Base-by-base conservation (phyloP, 225 moss, liverwort and hornwort species). In the Lunularia cruciata region DNA sequence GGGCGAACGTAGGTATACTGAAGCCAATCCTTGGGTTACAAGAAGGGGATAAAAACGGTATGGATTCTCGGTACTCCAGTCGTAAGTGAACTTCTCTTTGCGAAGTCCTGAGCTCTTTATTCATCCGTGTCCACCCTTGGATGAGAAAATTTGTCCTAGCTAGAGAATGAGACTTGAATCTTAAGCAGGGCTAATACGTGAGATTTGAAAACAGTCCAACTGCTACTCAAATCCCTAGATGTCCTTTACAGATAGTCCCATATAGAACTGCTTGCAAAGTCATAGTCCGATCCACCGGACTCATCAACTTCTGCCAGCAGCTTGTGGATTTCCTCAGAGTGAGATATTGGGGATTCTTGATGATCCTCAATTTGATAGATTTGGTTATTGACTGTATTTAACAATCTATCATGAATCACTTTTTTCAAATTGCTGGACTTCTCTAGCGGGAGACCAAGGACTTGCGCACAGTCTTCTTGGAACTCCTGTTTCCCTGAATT, bases 401-500 rank as follows among this genome's bases (percentile, higher is more conserved):
- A 63, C 51, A 78, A 49, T 65, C 65, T 73, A 22, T 48, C 27
- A 8, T 69, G 22, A 30, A 78, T 39, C n/a, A 69, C 49, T 42
- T 51, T 25, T 39, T 52, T 59, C 63, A 65, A n/a, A 3, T 1
- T 52, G 31, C 60, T 47, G 7, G 19, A 14, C 4, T 37, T 63
- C 42, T 26, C 2, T 8, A 23, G 38, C 30, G 68, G 30, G 45
- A 78, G 58, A 16, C 69, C 65, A 18, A 78, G 10, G 27, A 78
- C 73, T 33, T 42, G 8, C n/a, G 49, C 57, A 48, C 78, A 78
- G 4, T 78, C 73, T 25, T 32, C 25, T 39, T 45, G 57, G 28
- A 78, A 78, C 19, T 49, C 49, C 6, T 23, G 20, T 20, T 64
- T 69, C 30, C 8, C 49, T 1, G 78, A 78, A 31, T 62, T 47